phyloP scores from a whole-genome alignment of 164 flowering plant genomes.

The Euptelea pleiosperma region DNA sequence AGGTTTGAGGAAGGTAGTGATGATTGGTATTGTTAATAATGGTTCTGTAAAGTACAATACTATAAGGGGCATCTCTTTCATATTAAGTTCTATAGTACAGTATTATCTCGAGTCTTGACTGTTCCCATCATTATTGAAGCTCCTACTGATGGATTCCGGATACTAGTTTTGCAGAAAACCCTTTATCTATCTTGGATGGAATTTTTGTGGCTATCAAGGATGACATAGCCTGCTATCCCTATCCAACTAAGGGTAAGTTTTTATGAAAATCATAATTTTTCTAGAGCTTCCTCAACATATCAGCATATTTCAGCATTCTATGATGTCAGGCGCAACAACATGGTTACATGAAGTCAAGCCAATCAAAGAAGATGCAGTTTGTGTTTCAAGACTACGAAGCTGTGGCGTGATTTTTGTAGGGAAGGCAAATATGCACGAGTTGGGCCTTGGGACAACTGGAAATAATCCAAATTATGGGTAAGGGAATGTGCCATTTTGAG shows the following conservation, averaged over 20 bases:
- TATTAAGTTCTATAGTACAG: background rate
- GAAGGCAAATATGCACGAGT: constrained; percentile 97
- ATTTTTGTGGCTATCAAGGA: constrained; percentile 91
- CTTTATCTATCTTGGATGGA: constrained; percentile 86
- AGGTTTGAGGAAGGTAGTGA: constrained; percentile 85
- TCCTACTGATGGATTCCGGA: background rate
- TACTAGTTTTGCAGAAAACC: constrained; percentile 51
- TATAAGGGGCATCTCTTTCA: background rate
- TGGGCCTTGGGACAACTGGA: constrained; percentile 94
- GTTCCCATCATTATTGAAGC: background rate
- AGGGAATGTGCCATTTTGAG: constrained; percentile 5
- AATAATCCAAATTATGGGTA: constrained; percentile 94
- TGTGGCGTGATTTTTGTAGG: constrained; percentile 90
- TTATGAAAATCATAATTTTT: background rate
- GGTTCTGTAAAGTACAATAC: too few relatives aligned
- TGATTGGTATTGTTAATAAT: background rate
- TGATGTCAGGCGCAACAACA: constrained; percentile 68
- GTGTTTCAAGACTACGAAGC: constrained; percentile 75
- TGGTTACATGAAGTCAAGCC: constrained; percentile 76
- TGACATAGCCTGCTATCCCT: constrained; percentile 84
- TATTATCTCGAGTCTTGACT: background rate
- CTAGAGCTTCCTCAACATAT: background rate
- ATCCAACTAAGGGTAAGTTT: constrained; percentile 62
- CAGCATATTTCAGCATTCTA: constrained; percentile 2
- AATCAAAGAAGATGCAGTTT: constrained; percentile 64